These are phyloP conservation scores for Penicillium nordicum DNA, from an alignment of 2,329 filamentous ascomycete genomes.

Conservation along the genomic window DNA sequence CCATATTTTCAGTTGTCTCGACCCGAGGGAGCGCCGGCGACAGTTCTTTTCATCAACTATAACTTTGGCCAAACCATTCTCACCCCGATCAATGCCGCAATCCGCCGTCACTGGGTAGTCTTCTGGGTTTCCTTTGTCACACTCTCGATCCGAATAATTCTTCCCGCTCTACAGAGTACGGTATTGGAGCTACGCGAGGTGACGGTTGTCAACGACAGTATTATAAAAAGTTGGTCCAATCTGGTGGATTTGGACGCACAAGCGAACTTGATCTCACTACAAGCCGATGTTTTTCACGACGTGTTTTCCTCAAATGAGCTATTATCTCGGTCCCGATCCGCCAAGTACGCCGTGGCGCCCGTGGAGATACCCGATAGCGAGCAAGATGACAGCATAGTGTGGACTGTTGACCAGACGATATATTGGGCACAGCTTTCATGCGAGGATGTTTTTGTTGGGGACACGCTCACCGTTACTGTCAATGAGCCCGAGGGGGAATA, in stretches of 20 bases:
- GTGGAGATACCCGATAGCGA: slow-evolving; percentile 29
- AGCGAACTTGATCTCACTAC: slow-evolving; percentile 30
- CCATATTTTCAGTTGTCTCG: slow-evolving; percentile 46
- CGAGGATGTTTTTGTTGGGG: slow-evolving; percentile 18
- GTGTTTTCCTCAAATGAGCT: slow-evolving; percentile 17
- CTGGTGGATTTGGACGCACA: slow-evolving; percentile 29
- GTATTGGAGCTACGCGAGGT: slow-evolving; percentile 33
- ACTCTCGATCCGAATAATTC: slow-evolving; percentile 31
- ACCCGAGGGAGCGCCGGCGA: slow-evolving; percentile 32
- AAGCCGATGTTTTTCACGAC: slow-evolving; percentile 23
- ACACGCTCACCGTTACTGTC: slow-evolving; percentile 22
- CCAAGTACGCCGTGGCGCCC: slow-evolving; percentile 31
- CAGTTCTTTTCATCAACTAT: slow-evolving; percentile 36
- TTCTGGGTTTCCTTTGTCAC: slow-evolving; percentile 33
- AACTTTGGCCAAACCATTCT: slow-evolving; percentile 37
- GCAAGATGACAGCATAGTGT: slow-evolving; percentile 25
- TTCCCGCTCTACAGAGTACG: slow-evolving; percentile 33
- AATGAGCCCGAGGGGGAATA: slow-evolving; percentile 15
- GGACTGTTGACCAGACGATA: slow-evolving; percentile 32
- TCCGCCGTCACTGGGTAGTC: slow-evolving; percentile 33
- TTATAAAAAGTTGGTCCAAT: slow-evolving; percentile 30
- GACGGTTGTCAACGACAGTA: slow-evolving; percentile 16
- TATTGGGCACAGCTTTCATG: slow-evolving; percentile 32
- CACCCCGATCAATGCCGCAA: slow-evolving; percentile 31
- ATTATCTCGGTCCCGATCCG: slow-evolving; percentile 26